Percentiles rank a stretch among this genome's conserved stretches.
Evolutionary conservation across 768 basidiomycete species (phyloP).

Genomic region (Rickenella mellea): DNA sequence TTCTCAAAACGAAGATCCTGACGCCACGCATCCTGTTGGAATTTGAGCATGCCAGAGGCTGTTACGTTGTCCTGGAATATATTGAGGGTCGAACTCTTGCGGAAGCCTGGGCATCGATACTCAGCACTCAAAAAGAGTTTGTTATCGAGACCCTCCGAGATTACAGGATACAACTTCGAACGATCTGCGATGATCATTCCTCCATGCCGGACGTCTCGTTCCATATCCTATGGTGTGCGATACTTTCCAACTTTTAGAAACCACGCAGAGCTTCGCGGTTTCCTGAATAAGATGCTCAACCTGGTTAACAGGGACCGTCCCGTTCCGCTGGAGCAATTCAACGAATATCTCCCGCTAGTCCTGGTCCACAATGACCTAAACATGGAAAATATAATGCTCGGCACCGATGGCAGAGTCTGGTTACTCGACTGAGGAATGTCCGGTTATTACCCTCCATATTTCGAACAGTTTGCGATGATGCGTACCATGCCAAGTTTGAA

Average conservation of each 20-base stretch:
- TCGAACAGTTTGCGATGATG: conserved; percentile 12
- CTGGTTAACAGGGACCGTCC: too few species aligned
- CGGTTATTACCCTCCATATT: conserved; percentile 21
- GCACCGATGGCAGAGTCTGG: conserved; percentile 20
- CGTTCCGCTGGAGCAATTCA: too few species aligned
- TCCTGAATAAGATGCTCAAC: too few species aligned
- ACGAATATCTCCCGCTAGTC: conserved; percentile 10
- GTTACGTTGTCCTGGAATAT: conserved; percentile 43
- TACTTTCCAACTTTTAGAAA: too few species aligned
- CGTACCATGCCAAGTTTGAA: too few species aligned
- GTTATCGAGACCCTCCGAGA: conserved; percentile 19
- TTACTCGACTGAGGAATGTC: conserved; percentile 20
- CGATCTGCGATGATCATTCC: background rate
- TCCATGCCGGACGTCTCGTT: conserved; percentile 4
- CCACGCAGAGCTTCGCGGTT: too few species aligned
- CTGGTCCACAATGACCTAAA: conserved; percentile 20
- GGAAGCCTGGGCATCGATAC: conserved; percentile 16
- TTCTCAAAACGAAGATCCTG: too few species aligned
- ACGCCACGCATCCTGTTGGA: too few species aligned
- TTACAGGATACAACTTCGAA: conserved; percentile 18
- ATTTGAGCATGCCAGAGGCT: too few species aligned
- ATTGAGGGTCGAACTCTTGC: conserved; percentile 15
- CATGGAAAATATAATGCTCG: conserved; percentile 17
- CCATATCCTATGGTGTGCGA: too few species aligned
- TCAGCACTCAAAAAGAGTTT: conserved; percentile 13